Evolutionary conservation across 2,329 filamentous ascomycete species (phyloP), one percentile per base, ranked within the genome.

Genomic region (Juglanconis sp.): DNA sequence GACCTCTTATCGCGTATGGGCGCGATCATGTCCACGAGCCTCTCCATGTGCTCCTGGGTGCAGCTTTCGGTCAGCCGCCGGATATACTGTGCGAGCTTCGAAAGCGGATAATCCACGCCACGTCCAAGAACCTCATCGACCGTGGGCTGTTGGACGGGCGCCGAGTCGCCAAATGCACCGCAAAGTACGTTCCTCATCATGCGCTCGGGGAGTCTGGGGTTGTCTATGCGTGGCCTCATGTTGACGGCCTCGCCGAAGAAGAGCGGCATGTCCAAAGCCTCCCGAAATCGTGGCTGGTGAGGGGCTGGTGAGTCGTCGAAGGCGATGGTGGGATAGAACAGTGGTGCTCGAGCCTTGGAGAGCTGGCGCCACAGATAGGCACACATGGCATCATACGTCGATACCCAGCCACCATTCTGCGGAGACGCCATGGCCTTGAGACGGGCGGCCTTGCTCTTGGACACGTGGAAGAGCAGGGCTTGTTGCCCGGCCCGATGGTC

Each of bases 331-430:
- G 70, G 63, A 0, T 74, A 69, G 63, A 73, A 77, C 1, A 75
- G 32, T 0, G 68, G 67, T 0, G 70, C 70, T 9, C 76, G 71
- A 4, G 75, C 66, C 3, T 71, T 68, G 2, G 74, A 70, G 0
- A 78, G 58, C 3, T 67, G 67, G 2, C 77, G 74, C 76, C 77
- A 79, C 8, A 79, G 69, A 46, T 74, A 73, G 9, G 77, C 76
- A 1, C 70, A 69, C 58, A 75, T 72, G n/a, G 76, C 76, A 53
- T 80, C 78, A 62, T 79, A 79, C 2, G 75, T 79, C 4, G 77
- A 80, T 38, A 80, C 71, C 75, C 77, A 78, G 9, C 50, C 55
- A 6, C 70, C 72, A 17, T 74, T 72, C 0, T 65, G 53, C 0
- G 75, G 73, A 1, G 53, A 66, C 0, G 75, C 76, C 1, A 72